Evolutionary conservation across 202 grass and related monocot species (phyloP).

Genomic region (Setaria viridis): DNA sequence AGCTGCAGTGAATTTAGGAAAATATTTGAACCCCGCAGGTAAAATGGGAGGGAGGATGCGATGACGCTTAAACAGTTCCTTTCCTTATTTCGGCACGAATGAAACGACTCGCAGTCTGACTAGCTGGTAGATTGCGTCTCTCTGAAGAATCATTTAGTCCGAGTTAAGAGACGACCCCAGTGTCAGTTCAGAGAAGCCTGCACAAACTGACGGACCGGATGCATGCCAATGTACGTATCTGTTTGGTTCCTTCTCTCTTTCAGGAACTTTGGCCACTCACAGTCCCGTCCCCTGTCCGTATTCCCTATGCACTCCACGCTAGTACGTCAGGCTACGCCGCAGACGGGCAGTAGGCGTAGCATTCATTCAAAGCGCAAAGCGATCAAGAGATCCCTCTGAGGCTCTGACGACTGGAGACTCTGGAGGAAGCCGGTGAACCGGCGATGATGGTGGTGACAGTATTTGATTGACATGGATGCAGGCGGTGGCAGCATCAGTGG

Average conservation of each 20-base stretch:
- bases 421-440: neutral
- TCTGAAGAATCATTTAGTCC: neutral
- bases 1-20: too few species aligned
- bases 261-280: slow-evolving; percentile 22
- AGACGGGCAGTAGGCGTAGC: neutral
- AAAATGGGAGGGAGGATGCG: neutral
- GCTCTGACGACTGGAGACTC: neutral
- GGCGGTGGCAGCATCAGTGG: neutral
- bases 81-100: neutral
- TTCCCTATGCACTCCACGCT: neutral
- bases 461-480: neutral
- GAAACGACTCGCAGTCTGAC: neutral
- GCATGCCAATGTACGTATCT: slow-evolving; percentile 26
- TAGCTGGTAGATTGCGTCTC: neutral
- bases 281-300: slow-evolving; percentile 18
- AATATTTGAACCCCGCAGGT: too few species aligned
- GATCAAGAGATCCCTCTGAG: neutral
- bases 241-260: slow-evolving; percentile 33
- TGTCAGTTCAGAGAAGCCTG: slow-evolving; percentile 6
- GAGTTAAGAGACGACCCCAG: slow-evolving; percentile 15
- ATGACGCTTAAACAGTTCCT: neutral
- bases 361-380: neutral
- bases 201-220: slow-evolving; percentile 3
- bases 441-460: neutral
- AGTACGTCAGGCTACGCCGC: neutral